Evolutionary conservation across 2,329 filamentous ascomycete genomes (phyloP).

Genomic region (Verticillium albo-atrum): DNA sequence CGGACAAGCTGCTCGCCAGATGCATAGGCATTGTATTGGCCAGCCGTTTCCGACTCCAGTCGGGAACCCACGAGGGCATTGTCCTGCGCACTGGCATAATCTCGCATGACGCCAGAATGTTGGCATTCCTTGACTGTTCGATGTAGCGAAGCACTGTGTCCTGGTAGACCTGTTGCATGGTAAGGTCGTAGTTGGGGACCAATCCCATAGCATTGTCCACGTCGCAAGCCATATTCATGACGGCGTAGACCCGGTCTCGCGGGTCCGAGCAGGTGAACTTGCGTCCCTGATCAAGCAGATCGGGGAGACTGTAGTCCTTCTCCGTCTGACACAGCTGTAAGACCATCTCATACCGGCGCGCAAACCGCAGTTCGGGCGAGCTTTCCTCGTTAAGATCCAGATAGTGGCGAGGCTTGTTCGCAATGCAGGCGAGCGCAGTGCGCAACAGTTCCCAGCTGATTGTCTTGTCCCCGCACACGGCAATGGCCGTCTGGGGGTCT

Average conservation of each 20-base stretch:
- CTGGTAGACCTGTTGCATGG: conserved; percentile 4
- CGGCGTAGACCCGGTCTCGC: conserved; percentile 9
- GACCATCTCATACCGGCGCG: conserved; percentile 1
- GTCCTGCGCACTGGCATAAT: background rate
- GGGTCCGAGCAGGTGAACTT: conserved; percentile 11
- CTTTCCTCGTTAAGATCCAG: background rate
- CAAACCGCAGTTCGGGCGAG: conserved; percentile 2
- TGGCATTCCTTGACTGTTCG: background rate
- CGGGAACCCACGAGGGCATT: conserved; percentile 15
- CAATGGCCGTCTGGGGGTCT: background rate
- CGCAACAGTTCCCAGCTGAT: conserved; percentile 1
- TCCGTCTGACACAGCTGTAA: background rate
- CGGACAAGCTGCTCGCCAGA: background rate
- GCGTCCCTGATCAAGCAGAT: conserved; percentile 4
- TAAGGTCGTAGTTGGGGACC: conserved; percentile 1
- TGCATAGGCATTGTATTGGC: conserved; percentile 2
- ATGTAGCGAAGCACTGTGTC: conserved; percentile 1
- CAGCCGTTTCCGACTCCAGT: conserved; percentile 7
- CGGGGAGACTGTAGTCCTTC: background rate
- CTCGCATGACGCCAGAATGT: conserved; percentile 2
- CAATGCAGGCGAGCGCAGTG: conserved; percentile 1
- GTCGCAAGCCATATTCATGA: conserved; percentile 9
- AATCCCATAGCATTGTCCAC: conserved; percentile 8
- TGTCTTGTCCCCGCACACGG: background rate
- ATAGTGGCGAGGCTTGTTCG: conserved; percentile 2